Evolutionary conservation across 139 green algal genomes (phyloP).

Genomic region (Micractinium conductrix): DNA sequence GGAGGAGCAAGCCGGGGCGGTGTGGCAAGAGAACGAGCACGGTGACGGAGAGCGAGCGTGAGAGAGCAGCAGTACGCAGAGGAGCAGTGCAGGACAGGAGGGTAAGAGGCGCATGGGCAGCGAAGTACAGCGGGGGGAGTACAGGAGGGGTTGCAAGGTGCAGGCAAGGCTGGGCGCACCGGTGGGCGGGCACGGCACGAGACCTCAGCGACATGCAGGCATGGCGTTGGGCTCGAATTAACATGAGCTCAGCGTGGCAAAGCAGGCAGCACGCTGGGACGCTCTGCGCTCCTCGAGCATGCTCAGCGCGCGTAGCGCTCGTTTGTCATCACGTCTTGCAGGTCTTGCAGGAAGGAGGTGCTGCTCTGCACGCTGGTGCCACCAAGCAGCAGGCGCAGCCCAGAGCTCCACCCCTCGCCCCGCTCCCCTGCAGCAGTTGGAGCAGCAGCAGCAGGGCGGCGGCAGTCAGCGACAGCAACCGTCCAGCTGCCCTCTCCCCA

Average conservation of each 20-base stretch:
- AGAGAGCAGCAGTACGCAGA: neutral
- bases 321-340: conserved; percentile 43
- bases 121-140: too few species aligned
- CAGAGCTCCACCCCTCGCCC: conserved; percentile 55
- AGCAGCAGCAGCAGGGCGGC: too few species aligned
- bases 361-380: conserved; percentile 87
- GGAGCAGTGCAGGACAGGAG: neutral
- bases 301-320: conserved; percentile 35
- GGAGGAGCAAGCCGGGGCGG: too few species aligned
- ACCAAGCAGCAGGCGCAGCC: conserved; percentile 81
- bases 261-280: too few species aligned
- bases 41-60: neutral
- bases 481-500: too few species aligned
- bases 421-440: conserved; percentile 36
- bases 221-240: too few species aligned
- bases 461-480: too few species aligned
- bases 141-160: neutral
- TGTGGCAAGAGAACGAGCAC: too few species aligned
- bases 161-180: too few species aligned
- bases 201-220: neutral
- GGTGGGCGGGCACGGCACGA: too few species aligned
- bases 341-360: conserved; percentile 65
- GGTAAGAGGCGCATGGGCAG: too few species aligned
- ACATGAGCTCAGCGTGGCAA: neutral
- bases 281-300: too few species aligned